Conservation (phyloP, 148 eudicot genomes). For the Cornus kousa region DNA sequence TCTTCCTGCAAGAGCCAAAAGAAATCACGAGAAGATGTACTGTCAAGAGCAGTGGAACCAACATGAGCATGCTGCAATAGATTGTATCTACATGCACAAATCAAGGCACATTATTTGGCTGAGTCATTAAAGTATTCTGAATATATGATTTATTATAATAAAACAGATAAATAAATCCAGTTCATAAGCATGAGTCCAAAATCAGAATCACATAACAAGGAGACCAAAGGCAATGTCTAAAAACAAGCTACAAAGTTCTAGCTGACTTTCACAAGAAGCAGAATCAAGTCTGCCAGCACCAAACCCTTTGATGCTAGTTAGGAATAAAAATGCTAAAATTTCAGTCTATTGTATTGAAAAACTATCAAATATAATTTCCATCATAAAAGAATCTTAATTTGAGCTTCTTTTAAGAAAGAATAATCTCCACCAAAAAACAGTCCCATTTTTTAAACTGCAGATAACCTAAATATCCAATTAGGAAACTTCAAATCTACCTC, state of each 20-base stretch:
- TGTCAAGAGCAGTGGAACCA: slow-evolving; percentile 13
- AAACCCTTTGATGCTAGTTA: neutral
- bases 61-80: neutral
- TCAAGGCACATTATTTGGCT: neutral
- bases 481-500: neutral
- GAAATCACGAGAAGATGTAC: neutral
- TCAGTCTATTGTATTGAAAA: neutral
- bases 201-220: neutral
- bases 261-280: neutral
- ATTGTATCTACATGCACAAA: neutral
- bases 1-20: slow-evolving; percentile 46
- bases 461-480: neutral
- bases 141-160: neutral
- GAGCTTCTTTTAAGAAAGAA: neutral
- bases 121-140: neutral
- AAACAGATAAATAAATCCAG: neutral
- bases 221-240: neutral
- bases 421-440: neutral
- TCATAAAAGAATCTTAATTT: neutral
- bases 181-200: neutral
- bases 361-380: neutral
- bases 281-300: neutral
- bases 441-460: neutral
- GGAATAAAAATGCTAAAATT: neutral
- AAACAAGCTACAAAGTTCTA: neutral